Evolutionary conservation across 192 early-diverging fungal species (phyloP), one percentile per base, ranked within the genome.

Genomic region (Coemansia sp.): DNA sequence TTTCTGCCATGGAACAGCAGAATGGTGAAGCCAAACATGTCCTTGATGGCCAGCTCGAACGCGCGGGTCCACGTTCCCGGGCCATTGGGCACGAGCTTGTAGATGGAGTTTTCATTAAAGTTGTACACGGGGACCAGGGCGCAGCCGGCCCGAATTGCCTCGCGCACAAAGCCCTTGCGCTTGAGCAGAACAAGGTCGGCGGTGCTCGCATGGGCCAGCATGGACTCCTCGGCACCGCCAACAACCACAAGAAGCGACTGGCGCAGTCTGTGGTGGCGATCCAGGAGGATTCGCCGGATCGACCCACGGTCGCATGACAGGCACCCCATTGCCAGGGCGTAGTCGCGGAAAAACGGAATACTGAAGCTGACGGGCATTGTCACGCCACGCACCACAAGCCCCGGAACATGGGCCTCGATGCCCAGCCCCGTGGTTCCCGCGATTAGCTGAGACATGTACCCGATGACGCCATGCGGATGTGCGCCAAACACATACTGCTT

Each of bases 61-160:
- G 74, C 80, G 44, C 87, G 86, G 8, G 91, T 56, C 52, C 79
- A 70, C n/a, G 91, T 86, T 15, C 90, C 91, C 18, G 88, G 75
- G 1, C 72, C 74, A 57, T 94, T 93, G 61, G 84, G 79, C 32
- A 92, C 82, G 18, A 95, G 92, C 21, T 92, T 86, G 76, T 92
- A 98, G 38, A 96, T 76, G 38, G 96, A 91, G 77, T 94, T 96
- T 77, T 99, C 95, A 63, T 95, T 96, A 83, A 99, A 98, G 23
- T 90, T 89, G 74, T 93, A 93, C 1, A 94, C 88, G 15, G 97
- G 97, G 12, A 95, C 93, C 11, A 99, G 77, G 26, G 80, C 80
- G 15, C 95, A 91, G 6, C 93, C 92, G 38, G 92, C 88, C 5
- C 84, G 77, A 4, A 98, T 85, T 9, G 97, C 97, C 47, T 96